phyloP scores from a whole-genome alignment of 495 filamentous ascomycete species.

The Lichenothelia convexa region DNA sequence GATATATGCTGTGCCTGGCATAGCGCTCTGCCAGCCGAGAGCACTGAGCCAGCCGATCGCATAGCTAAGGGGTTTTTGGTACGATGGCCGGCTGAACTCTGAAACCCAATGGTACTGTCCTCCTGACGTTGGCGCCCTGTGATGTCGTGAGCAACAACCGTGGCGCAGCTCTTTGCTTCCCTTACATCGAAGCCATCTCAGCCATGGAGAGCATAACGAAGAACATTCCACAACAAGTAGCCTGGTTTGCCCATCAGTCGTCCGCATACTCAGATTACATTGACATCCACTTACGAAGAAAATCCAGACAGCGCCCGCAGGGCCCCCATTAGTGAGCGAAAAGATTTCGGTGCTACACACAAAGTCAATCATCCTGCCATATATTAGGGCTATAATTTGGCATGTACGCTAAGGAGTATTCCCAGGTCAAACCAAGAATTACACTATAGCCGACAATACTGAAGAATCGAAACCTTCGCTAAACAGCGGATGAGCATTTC shows the following conservation, averaged over 20 bases:
- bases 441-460: conserved; percentile 13
- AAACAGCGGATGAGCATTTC: conserved; percentile 7
- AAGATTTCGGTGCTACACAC: too few species aligned
- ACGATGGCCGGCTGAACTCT: conserved; percentile 15
- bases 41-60: conserved; percentile 14
- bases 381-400: too few species aligned
- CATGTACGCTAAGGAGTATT: conserved; percentile 11
- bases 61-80: conserved; percentile 19
- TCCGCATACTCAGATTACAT: too few species aligned
- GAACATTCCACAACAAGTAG: conserved; percentile 10
- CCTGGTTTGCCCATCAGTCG: too few species aligned
- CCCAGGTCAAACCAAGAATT: conserved; percentile 15
- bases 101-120: conserved; percentile 23
- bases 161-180: conserved; percentile 23
- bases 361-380: too few species aligned
- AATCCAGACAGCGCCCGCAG: too few species aligned
- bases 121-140: conserved; percentile 16
- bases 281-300: too few species aligned
- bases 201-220: conserved; percentile 11
- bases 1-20: conserved; percentile 10
- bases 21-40: conserved; percentile 13
- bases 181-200: conserved; percentile 20
- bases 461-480: conserved; percentile 9
- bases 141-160: too few species aligned
- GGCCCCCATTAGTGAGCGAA: too few species aligned